Evolutionary conservation across 73 alveolate genomes (phyloP).

Genomic region (Urostyla sp.): DNA sequence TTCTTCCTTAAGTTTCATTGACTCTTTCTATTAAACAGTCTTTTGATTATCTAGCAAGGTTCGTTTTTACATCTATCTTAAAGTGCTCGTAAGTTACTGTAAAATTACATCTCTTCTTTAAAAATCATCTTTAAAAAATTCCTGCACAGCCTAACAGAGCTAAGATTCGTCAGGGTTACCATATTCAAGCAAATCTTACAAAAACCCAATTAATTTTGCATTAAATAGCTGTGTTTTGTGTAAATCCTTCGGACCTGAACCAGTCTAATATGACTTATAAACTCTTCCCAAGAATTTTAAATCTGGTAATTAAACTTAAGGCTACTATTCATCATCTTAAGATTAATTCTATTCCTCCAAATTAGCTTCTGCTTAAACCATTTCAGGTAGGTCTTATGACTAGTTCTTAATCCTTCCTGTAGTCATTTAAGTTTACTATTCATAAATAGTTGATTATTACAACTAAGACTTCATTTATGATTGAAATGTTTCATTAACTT

Average conservation of each 20-base stretch:
- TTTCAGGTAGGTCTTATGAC: neutral
- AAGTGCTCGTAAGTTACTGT: neutral
- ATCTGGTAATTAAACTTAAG: neutral
- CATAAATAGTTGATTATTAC: neutral
- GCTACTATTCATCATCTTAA: neutral
- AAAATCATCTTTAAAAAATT: constrained; percentile 3
- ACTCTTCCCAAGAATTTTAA: constrained; percentile 24
- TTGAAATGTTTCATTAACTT: neutral
- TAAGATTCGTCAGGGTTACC: neutral
- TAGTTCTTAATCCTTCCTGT: neutral
- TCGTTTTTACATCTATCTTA: neutral
- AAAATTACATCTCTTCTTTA: neutral
- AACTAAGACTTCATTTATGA: neutral
- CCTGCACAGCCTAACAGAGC: constrained; percentile 13
- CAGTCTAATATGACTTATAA: neutral
- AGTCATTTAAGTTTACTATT: neutral
- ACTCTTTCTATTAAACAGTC: neutral
- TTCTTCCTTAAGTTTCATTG: constrained; percentile 1
- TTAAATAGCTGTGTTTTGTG: constrained; percentile 34
- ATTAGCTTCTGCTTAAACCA: neutral
- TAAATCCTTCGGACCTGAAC: constrained; percentile 49
- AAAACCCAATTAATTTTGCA: constrained; percentile 14
- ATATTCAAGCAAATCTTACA: constrained; percentile 4
- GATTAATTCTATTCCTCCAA: neutral
- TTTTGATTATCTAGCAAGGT: neutral